Base-by-base conservation (phyloP, 441 rosid genomes). In the Pelargonium australe region DNA sequence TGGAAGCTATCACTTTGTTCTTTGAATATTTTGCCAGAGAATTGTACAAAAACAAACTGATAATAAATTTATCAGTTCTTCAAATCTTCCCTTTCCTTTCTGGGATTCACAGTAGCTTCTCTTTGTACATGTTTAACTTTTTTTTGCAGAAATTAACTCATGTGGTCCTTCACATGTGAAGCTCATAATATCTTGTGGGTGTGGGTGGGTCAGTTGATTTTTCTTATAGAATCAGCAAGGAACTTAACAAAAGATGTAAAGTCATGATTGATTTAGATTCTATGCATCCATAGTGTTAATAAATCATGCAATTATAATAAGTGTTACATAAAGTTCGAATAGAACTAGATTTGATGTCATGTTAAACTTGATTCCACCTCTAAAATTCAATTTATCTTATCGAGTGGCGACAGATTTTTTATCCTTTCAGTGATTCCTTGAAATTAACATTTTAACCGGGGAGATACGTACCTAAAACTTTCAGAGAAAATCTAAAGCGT, bases 121-220 rank as follows among this genome's bases (percentile, higher is more conserved):
- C 17, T 53, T 66, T 73, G 72, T 73, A 45, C 14, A 41, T 67
- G 70, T 53, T 69, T 12, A 63, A 69, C 68, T 53, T 61, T 60
- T 63, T 63, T 28, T 53, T 73, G 81, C 73, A 75, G 72, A 78
- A 23, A 65, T 68, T 77, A 70, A 70, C 64, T 75, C 49, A 17
- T 69, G 76, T 72, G 76, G 76, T 79, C 69, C 51, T 61, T 61
- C 73, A 70, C 82, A 76, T 76, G 82, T 80, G 81, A 71, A 76
- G 69, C 70, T 77, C 69, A 76, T 77, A 63, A 51, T 14, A 76
- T 67, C 70, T 69, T 55, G 20, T 64, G 81, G 72, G 78, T 25
- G 28, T 25, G 28, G 1, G 28, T 25, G 28, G 80, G 75, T 72
- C 80, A 64, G 72, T 40, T 51, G 44, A 1, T 41, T 41, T 41